Evolutionary conservation across 2,329 filamentous ascomycete species (phyloP).

Genomic region (Beauveria pseudobassiana): DNA sequence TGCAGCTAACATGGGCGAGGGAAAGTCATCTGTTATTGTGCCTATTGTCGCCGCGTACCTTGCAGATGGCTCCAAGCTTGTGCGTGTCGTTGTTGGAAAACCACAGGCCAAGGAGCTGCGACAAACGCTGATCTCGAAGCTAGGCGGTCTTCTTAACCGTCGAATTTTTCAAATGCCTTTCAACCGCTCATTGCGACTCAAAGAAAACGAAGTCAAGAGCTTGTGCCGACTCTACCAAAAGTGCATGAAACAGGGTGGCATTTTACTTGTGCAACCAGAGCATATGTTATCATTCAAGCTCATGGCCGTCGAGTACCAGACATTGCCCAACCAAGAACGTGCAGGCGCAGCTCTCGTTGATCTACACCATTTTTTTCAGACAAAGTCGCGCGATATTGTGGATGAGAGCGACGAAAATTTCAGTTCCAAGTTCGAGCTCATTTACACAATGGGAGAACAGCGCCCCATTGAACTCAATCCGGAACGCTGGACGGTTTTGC

Average conservation of each 20-base stretch:
- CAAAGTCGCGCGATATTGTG: constrained; percentile 45
- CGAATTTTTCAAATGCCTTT: constrained; percentile 53
- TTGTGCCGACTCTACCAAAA: constrained; percentile 35
- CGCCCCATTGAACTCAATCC: constrained; percentile 42
- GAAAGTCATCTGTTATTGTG: constrained; percentile 62
- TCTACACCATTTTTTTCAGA: constrained; percentile 37
- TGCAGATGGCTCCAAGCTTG: constrained; percentile 42
- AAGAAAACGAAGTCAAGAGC: constrained; percentile 17
- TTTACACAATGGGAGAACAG: constrained; percentile 55
- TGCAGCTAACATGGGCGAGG: constrained; percentile 66
- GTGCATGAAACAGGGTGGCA: constrained; percentile 42
- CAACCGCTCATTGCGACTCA: constrained; percentile 39
- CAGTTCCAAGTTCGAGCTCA: constrained; percentile 51
- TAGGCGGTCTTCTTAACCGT: constrained; percentile 49
- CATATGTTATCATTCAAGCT: constrained; percentile 58
- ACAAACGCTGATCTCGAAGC: constrained; percentile 44
- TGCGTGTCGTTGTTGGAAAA: constrained; percentile 54
- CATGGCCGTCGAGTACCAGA: constrained; percentile 35
- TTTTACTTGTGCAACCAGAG: constrained; percentile 57
- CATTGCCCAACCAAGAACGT: constrained; percentile 17
- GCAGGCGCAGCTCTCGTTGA: constrained; percentile 28
- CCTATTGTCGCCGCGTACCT: constrained; percentile 52
- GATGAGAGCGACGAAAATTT: constrained; percentile 62
- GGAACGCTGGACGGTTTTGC: constrained; percentile 48
- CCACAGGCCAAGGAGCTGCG: constrained; percentile 54